A percentile compares a stretch with the other conserved stretches of the same genome.
phyloP scores from a whole-genome alignment of 768 basidiomycete species.

The Basidioascus undulatus region DNA sequence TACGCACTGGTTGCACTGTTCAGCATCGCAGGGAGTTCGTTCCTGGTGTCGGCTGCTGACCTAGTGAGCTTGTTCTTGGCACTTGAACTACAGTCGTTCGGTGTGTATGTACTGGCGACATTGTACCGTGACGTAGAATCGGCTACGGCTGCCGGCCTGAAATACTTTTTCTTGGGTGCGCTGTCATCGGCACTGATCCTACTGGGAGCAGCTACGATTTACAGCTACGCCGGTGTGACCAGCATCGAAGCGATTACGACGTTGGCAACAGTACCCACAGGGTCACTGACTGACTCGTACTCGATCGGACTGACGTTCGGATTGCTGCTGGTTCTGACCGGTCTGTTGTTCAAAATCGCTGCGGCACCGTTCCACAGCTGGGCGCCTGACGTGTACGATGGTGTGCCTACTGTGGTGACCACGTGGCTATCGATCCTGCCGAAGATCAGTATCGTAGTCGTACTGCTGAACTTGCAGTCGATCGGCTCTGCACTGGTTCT shows the following conservation, averaged over 20 bases:
- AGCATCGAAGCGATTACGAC: slow-evolving; percentile 9
- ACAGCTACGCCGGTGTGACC: slow-evolving; percentile 11
- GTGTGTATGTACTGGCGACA: slow-evolving; percentile 12
- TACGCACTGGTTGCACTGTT: slow-evolving; percentile 10
- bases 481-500: slow-evolving; percentile 1
- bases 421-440: slow-evolving; percentile 13
- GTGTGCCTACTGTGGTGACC: slow-evolving; percentile 12
- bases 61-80: slow-evolving; percentile 11
- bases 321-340: slow-evolving; percentile 9
- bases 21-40: slow-evolving; percentile 10
- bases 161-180: slow-evolving; percentile 13
- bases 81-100: slow-evolving; percentile 13
- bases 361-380: slow-evolving; percentile 13
- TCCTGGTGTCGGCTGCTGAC: slow-evolving; percentile 12
- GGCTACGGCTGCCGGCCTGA: slow-evolving; percentile 11
- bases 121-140: slow-evolving; percentile 12
- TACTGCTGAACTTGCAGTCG: slow-evolving; percentile 9
- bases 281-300: slow-evolving; percentile 2
- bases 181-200: slow-evolving; percentile 12
- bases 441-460: slow-evolving; percentile 10
- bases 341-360: slow-evolving; percentile 12
- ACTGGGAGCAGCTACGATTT: slow-evolving; percentile 11
- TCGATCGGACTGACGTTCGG: slow-evolving; percentile 11
- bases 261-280: slow-evolving; percentile 5
- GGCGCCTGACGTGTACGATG: slow-evolving; percentile 13